Percentiles rank a stretch among this genome's conserved stretches.
Conservation (phyloP, 192 early-diverging fungal species). For the Phlyctochytrium planicorne region DNA sequence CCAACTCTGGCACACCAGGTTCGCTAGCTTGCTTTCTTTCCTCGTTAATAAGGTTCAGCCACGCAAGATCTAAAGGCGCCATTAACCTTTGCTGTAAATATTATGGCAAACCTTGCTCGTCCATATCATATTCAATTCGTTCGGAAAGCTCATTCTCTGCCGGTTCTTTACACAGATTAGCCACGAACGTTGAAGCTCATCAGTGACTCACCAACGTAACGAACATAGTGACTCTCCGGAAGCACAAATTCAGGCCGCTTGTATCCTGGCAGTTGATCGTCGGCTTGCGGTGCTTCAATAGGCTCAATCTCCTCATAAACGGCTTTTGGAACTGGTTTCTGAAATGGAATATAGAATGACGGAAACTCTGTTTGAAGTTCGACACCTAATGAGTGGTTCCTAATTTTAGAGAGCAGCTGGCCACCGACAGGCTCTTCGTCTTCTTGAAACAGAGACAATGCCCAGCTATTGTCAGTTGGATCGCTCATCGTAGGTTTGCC, state of each 20-base stretch:
- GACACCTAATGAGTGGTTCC: too few relatives aligned
- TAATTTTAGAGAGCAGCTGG: too few relatives aligned
- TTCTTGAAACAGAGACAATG: too few relatives aligned
- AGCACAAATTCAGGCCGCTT: background rate
- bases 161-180: constrained; percentile 33
- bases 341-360: too few relatives aligned
- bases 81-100: background rate
- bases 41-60: constrained; percentile 70
- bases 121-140: constrained; percentile 95
- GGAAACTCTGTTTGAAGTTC: too few relatives aligned
- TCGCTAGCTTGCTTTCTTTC: constrained; percentile 55
- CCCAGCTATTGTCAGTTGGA: too few relatives aligned
- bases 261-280: too few relatives aligned
- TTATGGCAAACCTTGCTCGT: constrained; percentile 64
- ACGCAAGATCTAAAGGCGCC: constrained; percentile 62
- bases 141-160: constrained; percentile 44
- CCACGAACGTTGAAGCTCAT: constrained; percentile 15
- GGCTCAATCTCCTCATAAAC: too few relatives aligned
- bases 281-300: too few relatives aligned
- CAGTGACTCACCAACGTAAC: constrained; percentile 18
- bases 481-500: too few relatives aligned
- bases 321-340: too few relatives aligned
- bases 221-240: constrained; percentile 21
- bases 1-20: constrained; percentile 50
- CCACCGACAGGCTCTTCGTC: too few relatives aligned